Evolutionary conservation across 208 protist species (phyloP).

Genomic region (Wallacemonas sp.): DNA sequence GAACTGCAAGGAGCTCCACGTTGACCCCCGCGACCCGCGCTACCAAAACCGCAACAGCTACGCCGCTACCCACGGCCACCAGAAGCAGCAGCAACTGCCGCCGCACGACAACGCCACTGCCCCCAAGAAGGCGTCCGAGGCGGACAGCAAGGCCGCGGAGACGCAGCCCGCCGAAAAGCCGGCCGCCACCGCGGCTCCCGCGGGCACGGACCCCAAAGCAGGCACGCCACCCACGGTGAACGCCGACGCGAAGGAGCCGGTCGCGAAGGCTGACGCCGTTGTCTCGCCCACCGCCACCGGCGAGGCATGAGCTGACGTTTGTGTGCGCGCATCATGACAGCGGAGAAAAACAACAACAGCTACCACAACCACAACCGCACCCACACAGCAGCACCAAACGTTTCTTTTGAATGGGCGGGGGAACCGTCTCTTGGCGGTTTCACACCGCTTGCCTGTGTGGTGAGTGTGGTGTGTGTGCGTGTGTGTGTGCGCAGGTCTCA

Average conservation of each 20-base stretch:
- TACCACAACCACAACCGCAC: too few species aligned
- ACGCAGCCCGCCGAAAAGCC: slow-evolving; percentile 6
- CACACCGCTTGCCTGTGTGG: too few species aligned
- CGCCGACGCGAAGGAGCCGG: neutral
- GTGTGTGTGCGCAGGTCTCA: too few species aligned
- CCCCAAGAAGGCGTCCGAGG: slow-evolving; percentile 3
- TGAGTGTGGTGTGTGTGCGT: too few species aligned
- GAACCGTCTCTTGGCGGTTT: too few species aligned
- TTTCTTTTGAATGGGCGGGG: too few species aligned
- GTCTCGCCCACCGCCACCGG: neutral
- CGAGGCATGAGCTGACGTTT: slow-evolving; percentile 3
- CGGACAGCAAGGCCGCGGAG: slow-evolving; percentile 12
- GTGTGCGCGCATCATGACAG: neutral
- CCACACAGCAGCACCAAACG: too few species aligned
- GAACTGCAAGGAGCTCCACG: slow-evolving; percentile 89
- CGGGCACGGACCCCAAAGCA: neutral
- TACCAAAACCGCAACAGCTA: slow-evolving; percentile 63
- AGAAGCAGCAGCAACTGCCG: slow-evolving; percentile 14
- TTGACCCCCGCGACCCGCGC: slow-evolving; percentile 54
- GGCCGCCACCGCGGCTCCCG: neutral
- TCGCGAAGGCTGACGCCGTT: neutral
- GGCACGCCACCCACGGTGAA: neutral
- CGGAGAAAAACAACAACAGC: too few species aligned
- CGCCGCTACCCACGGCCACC: slow-evolving; percentile 29
- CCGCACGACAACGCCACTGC: slow-evolving; percentile 9